Evolutionary conservation across 2,329 filamentous ascomycete genomes (phyloP), one percentile per base, ranked within the genome.

Genomic region (Aureobasidium melanogenum): DNA sequence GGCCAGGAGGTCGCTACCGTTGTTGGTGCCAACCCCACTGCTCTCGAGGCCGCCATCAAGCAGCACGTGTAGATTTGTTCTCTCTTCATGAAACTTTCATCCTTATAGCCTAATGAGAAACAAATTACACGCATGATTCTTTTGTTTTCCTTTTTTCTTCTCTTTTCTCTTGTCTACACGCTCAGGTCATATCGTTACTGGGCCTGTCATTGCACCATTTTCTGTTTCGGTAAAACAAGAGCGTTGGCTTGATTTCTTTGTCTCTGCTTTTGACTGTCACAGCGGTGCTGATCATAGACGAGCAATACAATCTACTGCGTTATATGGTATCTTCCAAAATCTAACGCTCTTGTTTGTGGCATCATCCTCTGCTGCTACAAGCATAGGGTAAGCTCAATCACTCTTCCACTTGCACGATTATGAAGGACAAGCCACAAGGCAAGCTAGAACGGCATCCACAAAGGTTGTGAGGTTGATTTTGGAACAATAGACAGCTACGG

Each of bases 1-100:
- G 91, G 88, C 66, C 74, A 89, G 74, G 88, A 89, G 80, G 75
- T 85, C 38, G 80, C 77, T 46, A 87, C 90, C 76, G 77, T 96
- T 62, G 84, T 94, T 30, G 92, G 92, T 65, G 91, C 91, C 69
- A 91, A 91, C 77, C 87, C 87, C n/a, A 73, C 75, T 52, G 85
- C 81, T n/a, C 77, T 96, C 63, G 75, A 83, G 75, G 74, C 74
- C 36, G 79, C 78, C 44, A 80, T 81, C 69, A 71, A 78, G 72
- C 63, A 66, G 61, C 62, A 71, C 64, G 22, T 65, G 34, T 68
- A 68, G 52, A 67, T 10, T 3, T 8, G 26, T 30, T 51, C 38
- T 36, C n/a, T 46, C 19, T 14, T 41, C 15, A 28, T 10, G 22
- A 17, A 12, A 26, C 17, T 22, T 52, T 22, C 14, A 24, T 39